phyloP scores from a whole-genome alignment of 2,329 filamentous ascomycete species.

The Alternaria longipes region DNA sequence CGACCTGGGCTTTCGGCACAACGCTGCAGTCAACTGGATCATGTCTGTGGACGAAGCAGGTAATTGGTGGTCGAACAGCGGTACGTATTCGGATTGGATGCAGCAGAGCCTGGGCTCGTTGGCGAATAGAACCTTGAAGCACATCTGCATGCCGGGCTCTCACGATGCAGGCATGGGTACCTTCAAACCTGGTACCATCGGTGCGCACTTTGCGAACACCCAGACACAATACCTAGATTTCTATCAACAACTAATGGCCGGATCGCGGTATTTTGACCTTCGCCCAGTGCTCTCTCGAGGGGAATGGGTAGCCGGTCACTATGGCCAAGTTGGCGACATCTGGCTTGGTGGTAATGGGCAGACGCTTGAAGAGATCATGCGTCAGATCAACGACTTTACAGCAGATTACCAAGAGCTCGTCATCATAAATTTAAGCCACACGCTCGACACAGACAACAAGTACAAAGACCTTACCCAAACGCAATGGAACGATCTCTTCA shows the following conservation, averaged over 20 bases:
- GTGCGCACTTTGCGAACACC: conserved; percentile 54
- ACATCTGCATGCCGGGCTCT: conserved; percentile 60
- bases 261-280: conserved; percentile 61
- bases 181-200: conserved; percentile 52
- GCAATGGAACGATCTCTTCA: conserved; percentile 57
- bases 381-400: conserved; percentile 59
- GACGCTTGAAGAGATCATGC: conserved; percentile 55
- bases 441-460: conserved; percentile 53
- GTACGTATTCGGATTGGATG: conserved; percentile 53
- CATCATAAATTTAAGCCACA: conserved; percentile 59
- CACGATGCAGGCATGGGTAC: conserved; percentile 62
- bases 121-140: conserved; percentile 54
- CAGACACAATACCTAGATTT: conserved; percentile 59
- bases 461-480: conserved; percentile 51
- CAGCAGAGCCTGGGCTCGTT: conserved; percentile 51
- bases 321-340: conserved; percentile 48
- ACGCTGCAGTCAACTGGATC: conserved; percentile 51
- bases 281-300: conserved; percentile 54
- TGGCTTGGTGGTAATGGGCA: conserved; percentile 60
- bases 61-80: conserved; percentile 49
- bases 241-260: conserved; percentile 57
- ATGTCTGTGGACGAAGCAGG: conserved; percentile 49
- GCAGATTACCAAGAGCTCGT: conserved; percentile 57
- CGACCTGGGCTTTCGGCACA: conserved; percentile 48
- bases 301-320: conserved; percentile 56